Percentiles rank a stretch among this genome's conserved stretches.
These are phyloP conservation scores for Pythium myriotylum DNA, from an alignment of 352 stramenopile genomes.

Conservation along the genomic window DNA sequence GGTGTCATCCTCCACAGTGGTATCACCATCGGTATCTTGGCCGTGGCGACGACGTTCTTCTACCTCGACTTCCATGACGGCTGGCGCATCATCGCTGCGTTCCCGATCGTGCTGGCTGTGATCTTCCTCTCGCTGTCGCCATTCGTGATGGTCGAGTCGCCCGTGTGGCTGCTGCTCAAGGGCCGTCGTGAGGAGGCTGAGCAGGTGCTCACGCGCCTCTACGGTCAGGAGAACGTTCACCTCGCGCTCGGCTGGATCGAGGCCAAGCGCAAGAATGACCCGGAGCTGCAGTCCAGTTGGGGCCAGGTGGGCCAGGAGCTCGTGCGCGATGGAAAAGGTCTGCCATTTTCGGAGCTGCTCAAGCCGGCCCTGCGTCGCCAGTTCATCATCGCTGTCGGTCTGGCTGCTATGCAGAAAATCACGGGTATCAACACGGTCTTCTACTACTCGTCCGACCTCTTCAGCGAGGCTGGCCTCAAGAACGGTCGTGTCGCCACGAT, in stretches of 20 bases:
- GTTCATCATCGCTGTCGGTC: conserved; percentile 41
- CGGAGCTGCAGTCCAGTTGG: conserved; percentile 24
- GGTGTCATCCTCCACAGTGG: conserved; percentile 47
- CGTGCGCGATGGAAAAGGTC: conserved; percentile 16
- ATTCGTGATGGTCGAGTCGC: conserved; percentile 48
- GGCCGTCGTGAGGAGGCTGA: conserved; percentile 33
- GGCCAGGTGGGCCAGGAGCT: conserved; percentile 15
- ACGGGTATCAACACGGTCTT: conserved; percentile 64
- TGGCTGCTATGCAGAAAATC: conserved; percentile 51
- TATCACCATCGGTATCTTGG: conserved; percentile 47
- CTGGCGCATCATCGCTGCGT: conserved; percentile 63
- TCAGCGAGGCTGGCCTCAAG: conserved; percentile 36
- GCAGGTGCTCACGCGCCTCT: conserved; percentile 33
- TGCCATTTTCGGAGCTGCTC: conserved; percentile 35
- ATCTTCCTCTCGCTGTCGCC: conserved; percentile 45
- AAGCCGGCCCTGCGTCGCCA: conserved; percentile 42
- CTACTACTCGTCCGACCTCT: conserved; percentile 54
- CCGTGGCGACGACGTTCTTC: conserved; percentile 56
- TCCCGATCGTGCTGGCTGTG: conserved; percentile 49
- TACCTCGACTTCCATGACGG: conserved; percentile 48
- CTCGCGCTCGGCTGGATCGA: conserved; percentile 36
- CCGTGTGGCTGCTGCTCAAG: conserved; percentile 40
- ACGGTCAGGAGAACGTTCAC: conserved; percentile 36
- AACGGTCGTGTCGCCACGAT: conserved; percentile 46
- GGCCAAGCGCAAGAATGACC: conserved; percentile 26